Evolutionary conservation across 2,329 filamentous ascomycete genomes (phyloP).

Genomic region (Paecilomyces sp.): DNA sequence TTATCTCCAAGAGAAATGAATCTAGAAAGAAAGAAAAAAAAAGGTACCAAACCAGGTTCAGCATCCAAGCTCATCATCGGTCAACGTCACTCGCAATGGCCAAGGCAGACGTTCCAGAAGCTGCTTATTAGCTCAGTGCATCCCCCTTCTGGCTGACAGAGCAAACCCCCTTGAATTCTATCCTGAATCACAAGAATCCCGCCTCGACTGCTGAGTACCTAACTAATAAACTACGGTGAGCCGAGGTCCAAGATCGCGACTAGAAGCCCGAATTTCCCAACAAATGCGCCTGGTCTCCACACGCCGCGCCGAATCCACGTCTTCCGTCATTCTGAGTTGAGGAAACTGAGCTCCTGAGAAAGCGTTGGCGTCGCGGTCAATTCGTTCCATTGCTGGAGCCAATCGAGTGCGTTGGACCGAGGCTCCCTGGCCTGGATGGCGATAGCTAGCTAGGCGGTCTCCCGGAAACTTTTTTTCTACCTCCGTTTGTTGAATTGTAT

Average conservation of each 20-base stretch:
- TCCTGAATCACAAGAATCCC: neutral
- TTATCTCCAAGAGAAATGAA: too few species aligned
- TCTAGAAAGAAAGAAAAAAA: too few species aligned
- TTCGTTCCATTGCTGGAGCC: neutral
- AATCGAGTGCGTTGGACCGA: neutral
- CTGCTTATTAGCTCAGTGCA: too few species aligned
- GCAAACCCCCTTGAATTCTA: neutral
- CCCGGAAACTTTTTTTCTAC: slow-evolving; percentile 1
- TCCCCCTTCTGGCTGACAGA: too few species aligned
- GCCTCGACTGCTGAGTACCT: neutral
- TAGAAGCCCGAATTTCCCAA: neutral
- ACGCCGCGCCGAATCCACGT: neutral
- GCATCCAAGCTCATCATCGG: too few species aligned
- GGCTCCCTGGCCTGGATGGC: neutral
- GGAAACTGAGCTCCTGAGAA: neutral
- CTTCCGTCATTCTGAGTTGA: neutral
- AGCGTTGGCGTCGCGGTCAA: neutral
- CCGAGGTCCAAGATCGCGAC: neutral
- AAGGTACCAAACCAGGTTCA: too few species aligned
- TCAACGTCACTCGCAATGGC: too few species aligned
- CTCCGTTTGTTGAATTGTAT: neutral
- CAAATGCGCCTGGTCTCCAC: slow-evolving; percentile 2
- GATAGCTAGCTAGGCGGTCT: neutral
- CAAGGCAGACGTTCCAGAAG: too few species aligned
- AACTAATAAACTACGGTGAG: neutral